These are phyloP conservation scores for Eleusine indica DNA, from an alignment of 176 grass and related monocot genomes.

Conservation along the genomic window DNA sequence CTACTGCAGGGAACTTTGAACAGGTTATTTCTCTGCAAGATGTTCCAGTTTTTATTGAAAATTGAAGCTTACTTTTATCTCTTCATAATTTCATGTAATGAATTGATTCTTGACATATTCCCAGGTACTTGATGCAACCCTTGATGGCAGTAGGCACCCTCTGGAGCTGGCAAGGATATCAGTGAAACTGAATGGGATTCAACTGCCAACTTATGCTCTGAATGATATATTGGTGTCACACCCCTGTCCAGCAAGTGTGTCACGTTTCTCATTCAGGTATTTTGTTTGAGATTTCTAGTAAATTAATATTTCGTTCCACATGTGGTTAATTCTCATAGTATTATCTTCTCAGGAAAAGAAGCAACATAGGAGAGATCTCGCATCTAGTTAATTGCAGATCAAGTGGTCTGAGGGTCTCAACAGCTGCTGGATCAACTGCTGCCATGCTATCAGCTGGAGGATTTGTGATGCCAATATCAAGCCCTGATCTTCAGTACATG, in stretches of 20 bases:
- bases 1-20: conserved; percentile 76
- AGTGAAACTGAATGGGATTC: conserved; percentile 64
- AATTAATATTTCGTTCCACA: background rate
- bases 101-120: conserved; percentile 20
- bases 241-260: conserved; percentile 88
- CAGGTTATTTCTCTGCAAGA: conserved; percentile 48
- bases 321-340: conserved; percentile 29
- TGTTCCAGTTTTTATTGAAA: background rate
- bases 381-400: conserved; percentile 77
- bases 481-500: conserved; percentile 88
- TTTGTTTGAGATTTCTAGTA: background rate
- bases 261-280: conserved; percentile 96
- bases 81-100: background rate
- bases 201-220: conserved; percentile 68
- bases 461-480: conserved; percentile 70
- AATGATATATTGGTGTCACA: conserved; percentile 94
- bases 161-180: conserved; percentile 76
- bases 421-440: conserved; percentile 93
- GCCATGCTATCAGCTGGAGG: conserved; percentile 93
- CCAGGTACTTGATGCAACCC: conserved; percentile 77
- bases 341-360: conserved; percentile 59
- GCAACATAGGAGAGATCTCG: conserved; percentile 43
- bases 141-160: conserved; percentile 62
- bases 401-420: conserved; percentile 84
- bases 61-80: background rate